A percentile compares a stretch with the other conserved stretches of the same genome.
Evolutionary conservation across 495 filamentous ascomycete species (phyloP).

Genomic region (Penicillium pancosmium): DNA sequence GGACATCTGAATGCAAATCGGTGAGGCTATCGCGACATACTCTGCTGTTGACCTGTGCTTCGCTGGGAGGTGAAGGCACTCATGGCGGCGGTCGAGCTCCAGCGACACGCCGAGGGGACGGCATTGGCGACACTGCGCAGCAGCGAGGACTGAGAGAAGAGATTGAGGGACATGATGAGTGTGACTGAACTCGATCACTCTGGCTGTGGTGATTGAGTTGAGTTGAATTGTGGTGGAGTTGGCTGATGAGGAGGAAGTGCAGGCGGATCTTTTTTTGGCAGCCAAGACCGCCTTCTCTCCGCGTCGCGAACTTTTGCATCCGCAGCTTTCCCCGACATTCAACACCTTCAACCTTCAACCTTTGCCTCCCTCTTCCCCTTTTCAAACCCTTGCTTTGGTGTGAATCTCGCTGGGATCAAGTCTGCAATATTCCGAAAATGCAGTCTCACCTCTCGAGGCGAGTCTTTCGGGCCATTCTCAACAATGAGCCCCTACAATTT

Average conservation of each 20-base stretch:
- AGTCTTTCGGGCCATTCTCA: slow-evolving; percentile 71
- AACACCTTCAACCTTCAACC: neutral
- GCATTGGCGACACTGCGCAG: slow-evolving; percentile 32
- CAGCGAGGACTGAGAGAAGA: slow-evolving; percentile 33
- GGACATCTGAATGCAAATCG: neutral
- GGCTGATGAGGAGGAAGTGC: neutral
- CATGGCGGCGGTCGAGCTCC: slow-evolving; percentile 43
- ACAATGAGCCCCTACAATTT: slow-evolving; percentile 61
- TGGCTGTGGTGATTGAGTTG: too few species aligned
- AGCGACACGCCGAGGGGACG: slow-evolving; percentile 38
- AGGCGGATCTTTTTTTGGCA: slow-evolving; percentile 31
- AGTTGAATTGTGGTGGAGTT: slow-evolving; percentile 9
- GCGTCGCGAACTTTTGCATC: slow-evolving; percentile 17
- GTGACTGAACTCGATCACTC: neutral
- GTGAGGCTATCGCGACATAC: slow-evolving; percentile 21
- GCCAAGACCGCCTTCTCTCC: slow-evolving; percentile 35
- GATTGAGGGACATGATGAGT: slow-evolving; percentile 34
- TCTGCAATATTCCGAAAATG: slow-evolving; percentile 52
- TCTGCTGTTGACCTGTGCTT: slow-evolving; percentile 20
- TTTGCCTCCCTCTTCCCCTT: neutral
- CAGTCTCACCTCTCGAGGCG: slow-evolving; percentile 78
- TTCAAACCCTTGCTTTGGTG: neutral
- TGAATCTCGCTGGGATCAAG: neutral
- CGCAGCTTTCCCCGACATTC: neutral
- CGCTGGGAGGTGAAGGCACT: slow-evolving; percentile 33